Evolutionary conservation across 169 alveolate genomes (phyloP).

Genomic region (Perkinsus olseni): DNA sequence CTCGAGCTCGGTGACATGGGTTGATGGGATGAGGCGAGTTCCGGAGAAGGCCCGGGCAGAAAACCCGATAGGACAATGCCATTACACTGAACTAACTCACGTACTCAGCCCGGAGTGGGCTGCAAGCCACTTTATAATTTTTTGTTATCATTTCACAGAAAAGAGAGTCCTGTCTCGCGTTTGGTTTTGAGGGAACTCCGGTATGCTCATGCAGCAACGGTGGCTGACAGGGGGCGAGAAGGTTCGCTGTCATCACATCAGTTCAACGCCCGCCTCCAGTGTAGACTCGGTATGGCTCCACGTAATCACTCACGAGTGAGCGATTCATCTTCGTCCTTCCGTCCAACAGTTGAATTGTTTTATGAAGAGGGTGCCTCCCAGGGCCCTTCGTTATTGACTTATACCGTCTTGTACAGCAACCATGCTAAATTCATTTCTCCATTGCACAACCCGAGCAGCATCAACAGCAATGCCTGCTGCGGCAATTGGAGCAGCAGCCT

Average conservation of each 20-base stretch:
- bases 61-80: too few species aligned
- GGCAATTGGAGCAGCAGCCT: not conserved
- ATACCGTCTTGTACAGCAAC: not conserved
- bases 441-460: not conserved
- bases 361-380: not conserved
- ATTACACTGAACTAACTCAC: not conserved
- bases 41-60: too few species aligned
- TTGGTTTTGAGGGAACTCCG: not conserved
- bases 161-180: not conserved
- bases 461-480: not conserved
- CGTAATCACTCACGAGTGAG: too few species aligned
- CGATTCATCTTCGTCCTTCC: too few species aligned
- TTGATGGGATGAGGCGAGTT: not conserved
- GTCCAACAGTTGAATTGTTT: not conserved
- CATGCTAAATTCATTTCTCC: not conserved
- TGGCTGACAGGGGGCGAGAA: too few species aligned
- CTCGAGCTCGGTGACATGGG: not conserved
- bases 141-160: not conserved
- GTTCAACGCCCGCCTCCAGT: too few species aligned
- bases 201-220: too few species aligned
- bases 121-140: not conserved
- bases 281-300: too few species aligned
- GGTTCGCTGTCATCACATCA: too few species aligned
- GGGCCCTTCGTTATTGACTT: not conserved
- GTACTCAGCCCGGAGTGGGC: not conserved